Evolutionary conservation across 768 basidiomycete species (phyloP).

Genomic region (Nidularia pulvinata): DNA sequence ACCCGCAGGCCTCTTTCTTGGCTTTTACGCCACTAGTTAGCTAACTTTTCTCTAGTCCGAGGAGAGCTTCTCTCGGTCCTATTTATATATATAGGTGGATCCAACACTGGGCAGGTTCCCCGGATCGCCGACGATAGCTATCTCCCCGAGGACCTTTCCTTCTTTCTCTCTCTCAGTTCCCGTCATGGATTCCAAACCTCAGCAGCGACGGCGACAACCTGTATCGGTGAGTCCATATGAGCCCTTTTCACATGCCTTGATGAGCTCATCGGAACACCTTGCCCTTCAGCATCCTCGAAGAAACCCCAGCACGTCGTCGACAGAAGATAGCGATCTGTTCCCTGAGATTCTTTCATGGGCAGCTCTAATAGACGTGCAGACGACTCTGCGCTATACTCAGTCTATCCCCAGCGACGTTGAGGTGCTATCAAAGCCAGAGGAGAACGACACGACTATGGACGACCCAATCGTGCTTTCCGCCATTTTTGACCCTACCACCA

Average conservation of each 20-base stretch:
- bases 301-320: slow-evolving; percentile 13
- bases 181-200: not conserved
- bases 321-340: slow-evolving; percentile 23
- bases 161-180: not conserved
- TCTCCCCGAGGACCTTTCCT: not conserved
- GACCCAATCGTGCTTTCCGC: slow-evolving; percentile 11
- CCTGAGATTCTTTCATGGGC: slow-evolving; percentile 27
- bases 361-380: slow-evolving; percentile 15
- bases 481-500: slow-evolving; percentile 32
- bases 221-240: no score
- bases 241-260: no score
- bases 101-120: not conserved
- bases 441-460: slow-evolving; percentile 5
- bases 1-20: no score
- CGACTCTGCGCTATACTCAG: slow-evolving; percentile 12
- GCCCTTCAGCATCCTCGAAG: slow-evolving; percentile 5
- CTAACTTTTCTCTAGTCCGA: no score
- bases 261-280: no score
- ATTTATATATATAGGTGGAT: not conserved
- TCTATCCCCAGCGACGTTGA: slow-evolving; percentile 23
- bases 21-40: no score
- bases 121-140: not conserved
- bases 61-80: not conserved
- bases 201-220: not conserved
- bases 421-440: slow-evolving; percentile 13